Percentiles rank a stretch among this genome's conserved stretches.
These are phyloP conservation scores for Epichloe aotearoae DNA, from an alignment of 2,329 filamentous ascomycete species.

Conservation along the genomic window DNA sequence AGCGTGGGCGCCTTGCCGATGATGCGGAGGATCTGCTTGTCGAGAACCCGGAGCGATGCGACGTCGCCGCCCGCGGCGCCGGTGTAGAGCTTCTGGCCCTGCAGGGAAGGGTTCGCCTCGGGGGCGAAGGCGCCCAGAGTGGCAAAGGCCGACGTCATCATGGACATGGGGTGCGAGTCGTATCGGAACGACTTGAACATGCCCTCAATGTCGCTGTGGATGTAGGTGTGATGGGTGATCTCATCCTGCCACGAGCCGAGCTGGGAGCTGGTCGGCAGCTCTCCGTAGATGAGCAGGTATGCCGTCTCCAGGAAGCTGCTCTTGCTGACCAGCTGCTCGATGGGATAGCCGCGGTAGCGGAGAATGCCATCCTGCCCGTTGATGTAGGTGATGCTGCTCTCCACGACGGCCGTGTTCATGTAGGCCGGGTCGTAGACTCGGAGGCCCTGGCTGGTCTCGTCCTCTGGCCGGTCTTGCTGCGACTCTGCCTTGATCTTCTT, in stretches of 20 bases:
- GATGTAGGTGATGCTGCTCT: slow-evolving; percentile 38
- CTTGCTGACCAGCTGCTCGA: slow-evolving; percentile 35
- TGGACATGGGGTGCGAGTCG: slow-evolving; percentile 39
- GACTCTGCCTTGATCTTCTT: slow-evolving; percentile 32
- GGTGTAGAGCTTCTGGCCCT: slow-evolving; percentile 36
- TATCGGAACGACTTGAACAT: slow-evolving; percentile 38
- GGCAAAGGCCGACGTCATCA: slow-evolving; percentile 36
- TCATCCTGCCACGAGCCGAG: slow-evolving; percentile 29
- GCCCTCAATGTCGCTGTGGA: slow-evolving; percentile 34
- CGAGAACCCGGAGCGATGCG: slow-evolving; percentile 28
- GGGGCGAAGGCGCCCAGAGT: slow-evolving; percentile 35
- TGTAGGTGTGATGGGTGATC: slow-evolving; percentile 37
- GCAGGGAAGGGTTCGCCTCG: slow-evolving; percentile 36
- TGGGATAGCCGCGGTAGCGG: slow-evolving; percentile 38
- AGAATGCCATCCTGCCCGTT: slow-evolving; percentile 38
- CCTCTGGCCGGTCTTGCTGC: slow-evolving; percentile 25
- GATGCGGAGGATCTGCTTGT: slow-evolving; percentile 39
- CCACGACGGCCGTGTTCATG: slow-evolving; percentile 38
- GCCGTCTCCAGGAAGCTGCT: slow-evolving; percentile 36
- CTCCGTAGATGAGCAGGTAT: slow-evolving; percentile 38
- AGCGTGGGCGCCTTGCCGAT: slow-evolving; percentile 38
- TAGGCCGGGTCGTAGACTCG: slow-evolving; percentile 37
- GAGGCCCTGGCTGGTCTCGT: slow-evolving; percentile 35
- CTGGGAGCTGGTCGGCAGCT: slow-evolving; percentile 31
- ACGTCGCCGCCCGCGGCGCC: slow-evolving; percentile 27